These are phyloP conservation scores for Hemisphaericaspora subhashii DNA, from an alignment of 1,139 yeast species.

Conservation along the genomic window DNA sequence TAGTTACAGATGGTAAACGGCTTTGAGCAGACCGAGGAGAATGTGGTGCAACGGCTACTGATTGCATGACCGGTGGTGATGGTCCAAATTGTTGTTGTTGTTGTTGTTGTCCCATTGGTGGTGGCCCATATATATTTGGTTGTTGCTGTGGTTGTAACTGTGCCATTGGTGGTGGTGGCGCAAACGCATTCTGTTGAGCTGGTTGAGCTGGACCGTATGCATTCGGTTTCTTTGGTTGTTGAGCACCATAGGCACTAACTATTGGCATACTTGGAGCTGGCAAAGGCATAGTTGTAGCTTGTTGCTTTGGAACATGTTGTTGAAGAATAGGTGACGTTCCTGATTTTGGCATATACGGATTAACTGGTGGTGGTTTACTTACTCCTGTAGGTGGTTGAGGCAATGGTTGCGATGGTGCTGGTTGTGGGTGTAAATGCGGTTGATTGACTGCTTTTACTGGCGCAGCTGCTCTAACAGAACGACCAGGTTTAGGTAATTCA, in stretches of 20 bases:
- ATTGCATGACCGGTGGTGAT: conserved; percentile 5
- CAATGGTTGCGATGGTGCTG: conserved; percentile 8
- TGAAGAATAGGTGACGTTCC: conserved; percentile 17
- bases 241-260: conserved; percentile 4
- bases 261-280: conserved; percentile 18
- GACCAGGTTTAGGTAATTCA: conserved; percentile 24
- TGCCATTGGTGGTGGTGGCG: conserved; percentile 1
- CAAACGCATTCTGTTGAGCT: neutral
- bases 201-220: conserved; percentile 7
- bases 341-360: conserved; percentile 18
- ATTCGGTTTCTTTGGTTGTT: conserved; percentile 5
- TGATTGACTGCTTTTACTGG: conserved; percentile 17
- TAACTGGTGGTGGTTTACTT: conserved; percentile 16
- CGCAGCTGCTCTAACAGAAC: conserved; percentile 34
- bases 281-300: conserved; percentile 13
- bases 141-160: conserved; percentile 4
- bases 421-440: conserved; percentile 11
- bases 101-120: conserved; percentile 4
- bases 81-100: conserved; percentile 3
- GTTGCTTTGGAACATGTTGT: conserved; percentile 13
- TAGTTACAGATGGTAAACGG: conserved; percentile 8
- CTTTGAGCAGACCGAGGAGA: conserved; percentile 8
- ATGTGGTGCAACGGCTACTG: conserved; percentile 2
- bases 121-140: conserved; percentile 7
- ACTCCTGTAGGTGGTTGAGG: conserved; percentile 13